These are phyloP conservation scores for Colletotrichum costaricense DNA, from an alignment of 2,329 filamentous ascomycete species.

Conservation along the genomic window DNA sequence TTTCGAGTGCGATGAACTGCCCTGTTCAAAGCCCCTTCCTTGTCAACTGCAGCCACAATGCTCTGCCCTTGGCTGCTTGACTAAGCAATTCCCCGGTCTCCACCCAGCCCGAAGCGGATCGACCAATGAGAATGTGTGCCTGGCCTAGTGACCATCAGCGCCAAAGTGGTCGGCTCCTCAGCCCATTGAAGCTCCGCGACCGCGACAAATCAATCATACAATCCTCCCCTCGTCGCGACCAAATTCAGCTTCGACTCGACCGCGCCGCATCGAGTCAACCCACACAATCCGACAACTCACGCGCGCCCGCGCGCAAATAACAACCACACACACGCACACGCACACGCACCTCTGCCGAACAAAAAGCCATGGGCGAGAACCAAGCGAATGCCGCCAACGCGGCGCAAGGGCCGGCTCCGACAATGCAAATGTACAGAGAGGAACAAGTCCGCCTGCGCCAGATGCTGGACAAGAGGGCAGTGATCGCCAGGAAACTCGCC, in stretches of 20 bases:
- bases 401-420: conserved; percentile 43
- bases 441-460: conserved; percentile 61
- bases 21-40: conserved; percentile 20
- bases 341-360: background rate
- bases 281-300: background rate
- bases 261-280: conserved; percentile 11
- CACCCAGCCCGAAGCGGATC: no score
- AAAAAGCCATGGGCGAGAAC: conserved; percentile 33
- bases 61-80: background rate
- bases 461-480: conserved; percentile 53
- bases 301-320: background rate
- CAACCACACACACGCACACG: background rate
- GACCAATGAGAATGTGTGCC: conserved; percentile 13
- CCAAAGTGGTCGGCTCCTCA: conserved; percentile 1
- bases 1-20: conserved; percentile 19
- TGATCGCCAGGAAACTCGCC: conserved; percentile 49
- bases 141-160: background rate
- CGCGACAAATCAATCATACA: conserved; percentile 4
- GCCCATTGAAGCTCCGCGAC: conserved; percentile 14
- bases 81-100: background rate
- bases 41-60: conserved; percentile 1
- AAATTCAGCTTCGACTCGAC: conserved; percentile 4
- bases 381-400: conserved; percentile 32
- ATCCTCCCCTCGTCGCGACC: background rate
- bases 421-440: conserved; percentile 61